Evolutionary conservation across 441 rosid genomes (phyloP), one percentile per base, ranked within the genome.

Genomic region (Jatropha multifida): DNA sequence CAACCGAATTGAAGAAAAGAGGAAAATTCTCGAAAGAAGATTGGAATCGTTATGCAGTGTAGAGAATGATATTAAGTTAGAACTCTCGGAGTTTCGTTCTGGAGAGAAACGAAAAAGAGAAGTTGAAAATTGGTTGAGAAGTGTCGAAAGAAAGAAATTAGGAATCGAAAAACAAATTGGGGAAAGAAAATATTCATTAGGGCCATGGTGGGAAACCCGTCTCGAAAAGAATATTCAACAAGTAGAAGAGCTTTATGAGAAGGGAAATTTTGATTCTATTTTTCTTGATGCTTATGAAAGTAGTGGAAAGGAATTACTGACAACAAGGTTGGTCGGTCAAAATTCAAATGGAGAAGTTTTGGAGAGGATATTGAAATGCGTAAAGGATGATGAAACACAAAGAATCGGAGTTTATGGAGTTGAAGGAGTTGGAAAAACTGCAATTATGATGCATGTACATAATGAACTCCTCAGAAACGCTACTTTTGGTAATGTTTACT

Each of bases 321-420:
- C 74, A 58, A 71, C 65, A 71, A 23, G 8, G 4, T 71, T 59
- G 74, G 55, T 71, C 14, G 66, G 74, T 71, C 55, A 59, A 7
- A 42, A 58, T 71, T 44, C 54, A 26, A 26, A 71, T 58, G 66
- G 38, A 3, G 72, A 51, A 71, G 65, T 59, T 42, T 1, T 42
- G 7, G 65, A 13, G 41, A 71, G 55, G 27, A 62, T 71, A 4
- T 44, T 41, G 54, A 5, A 48, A 5, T 54, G 68, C 8, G 48
- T 72, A 26, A 59, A 17, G 67, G 17, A 58, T 48, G 72, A 72
- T 37, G 5, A 4, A 0, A 38, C 52, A 23, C 42, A 3, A 37
- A 64, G 64, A 8, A 64, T 63, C n/a, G 71, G 75, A 18, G 48
- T 76, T 48, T 62, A 62, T 63, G 79, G 79, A 23, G 68, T 60